phyloP scores from a whole-genome alignment of 2,329 filamentous ascomycete genomes.

The Dothiorella sarmentorum region DNA sequence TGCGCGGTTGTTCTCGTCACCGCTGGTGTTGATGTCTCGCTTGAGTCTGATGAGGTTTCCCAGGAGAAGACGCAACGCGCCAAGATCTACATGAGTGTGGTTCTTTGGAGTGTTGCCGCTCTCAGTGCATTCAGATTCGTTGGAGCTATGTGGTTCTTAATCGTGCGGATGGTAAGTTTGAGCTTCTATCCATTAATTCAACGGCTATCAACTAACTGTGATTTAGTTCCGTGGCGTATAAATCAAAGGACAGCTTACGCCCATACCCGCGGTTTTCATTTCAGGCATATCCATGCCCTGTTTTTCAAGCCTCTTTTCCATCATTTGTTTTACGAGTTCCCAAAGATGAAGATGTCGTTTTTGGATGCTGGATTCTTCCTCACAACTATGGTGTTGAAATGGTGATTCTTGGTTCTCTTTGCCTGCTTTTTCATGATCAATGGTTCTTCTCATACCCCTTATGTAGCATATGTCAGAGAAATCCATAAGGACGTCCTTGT shows the following conservation, averaged over 20 bases:
- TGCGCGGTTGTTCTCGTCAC: conserved; percentile 81
- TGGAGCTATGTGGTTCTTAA: conserved; percentile 86
- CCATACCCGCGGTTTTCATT: background rate
- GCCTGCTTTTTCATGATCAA: conserved; percentile 7
- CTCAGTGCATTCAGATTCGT: conserved; percentile 83
- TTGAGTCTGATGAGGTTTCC: conserved; percentile 29
- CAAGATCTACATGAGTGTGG: conserved; percentile 79
- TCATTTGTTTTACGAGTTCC: background rate
- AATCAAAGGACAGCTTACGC: too few relatives aligned
- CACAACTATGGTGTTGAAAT: background rate
- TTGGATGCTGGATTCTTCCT: conserved; percentile 11
- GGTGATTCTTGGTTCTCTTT: background rate
- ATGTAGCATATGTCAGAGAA: conserved; percentile 15
- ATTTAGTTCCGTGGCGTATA: conserved; percentile 21
- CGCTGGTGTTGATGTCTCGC: conserved; percentile 66
- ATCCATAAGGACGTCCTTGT: conserved; percentile 8
- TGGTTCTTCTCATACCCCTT: conserved; percentile 13
- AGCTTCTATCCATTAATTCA: background rate
- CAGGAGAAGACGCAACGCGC: conserved; percentile 54
- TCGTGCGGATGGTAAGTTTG: conserved; percentile 47
- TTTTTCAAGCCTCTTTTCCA: background rate
- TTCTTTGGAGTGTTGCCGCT: conserved; percentile 84
- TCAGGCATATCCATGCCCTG: background rate
- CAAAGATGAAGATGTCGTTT: background rate
- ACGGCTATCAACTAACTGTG: conserved; percentile 23